A percentile compares a stretch with the other conserved stretches of the same genome.
phyloP scores from a whole-genome alignment of 306 rosid species.

The Inga laurina region DNA sequence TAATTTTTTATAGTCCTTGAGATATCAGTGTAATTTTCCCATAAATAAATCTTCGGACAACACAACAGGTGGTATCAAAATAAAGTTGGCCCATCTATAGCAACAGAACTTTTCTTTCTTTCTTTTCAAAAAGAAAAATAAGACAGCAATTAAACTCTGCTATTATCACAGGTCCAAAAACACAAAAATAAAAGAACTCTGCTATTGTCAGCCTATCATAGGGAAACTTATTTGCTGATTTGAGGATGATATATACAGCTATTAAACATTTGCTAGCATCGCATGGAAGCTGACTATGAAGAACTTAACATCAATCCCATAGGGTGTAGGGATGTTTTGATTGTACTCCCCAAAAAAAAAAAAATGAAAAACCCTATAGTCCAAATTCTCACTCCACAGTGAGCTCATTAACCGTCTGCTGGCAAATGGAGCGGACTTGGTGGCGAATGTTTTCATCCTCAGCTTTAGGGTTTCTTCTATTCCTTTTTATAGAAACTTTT shows the following conservation, averaged over 20 bases:
- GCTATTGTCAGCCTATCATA: neutral
- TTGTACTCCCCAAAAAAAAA: too few species aligned
- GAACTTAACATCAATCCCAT: too few species aligned
- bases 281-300: neutral
- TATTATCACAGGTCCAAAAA: too few species aligned
- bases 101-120: neutral
- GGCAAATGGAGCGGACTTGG: conserved; percentile 44
- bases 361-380: neutral
- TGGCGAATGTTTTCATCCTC: conserved; percentile 36
- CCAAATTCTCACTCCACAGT: neutral
- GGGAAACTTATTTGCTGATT: neutral
- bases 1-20: too few species aligned
- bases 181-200: too few species aligned
- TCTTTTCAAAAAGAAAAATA: neutral
- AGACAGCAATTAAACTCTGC: neutral
- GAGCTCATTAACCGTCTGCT: neutral
- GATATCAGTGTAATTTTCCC: too few species aligned
- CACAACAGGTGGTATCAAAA: too few species aligned
- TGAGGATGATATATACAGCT: neutral
- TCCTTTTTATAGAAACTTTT: neutral
- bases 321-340: neutral
- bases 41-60: too few species aligned
- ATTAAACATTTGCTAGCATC: too few species aligned
- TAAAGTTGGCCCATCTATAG: neutral
- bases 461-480: neutral